These are phyloP conservation scores for Achlya hypogyna DNA, from an alignment of 352 stramenopile species.

Conservation along the genomic window DNA sequence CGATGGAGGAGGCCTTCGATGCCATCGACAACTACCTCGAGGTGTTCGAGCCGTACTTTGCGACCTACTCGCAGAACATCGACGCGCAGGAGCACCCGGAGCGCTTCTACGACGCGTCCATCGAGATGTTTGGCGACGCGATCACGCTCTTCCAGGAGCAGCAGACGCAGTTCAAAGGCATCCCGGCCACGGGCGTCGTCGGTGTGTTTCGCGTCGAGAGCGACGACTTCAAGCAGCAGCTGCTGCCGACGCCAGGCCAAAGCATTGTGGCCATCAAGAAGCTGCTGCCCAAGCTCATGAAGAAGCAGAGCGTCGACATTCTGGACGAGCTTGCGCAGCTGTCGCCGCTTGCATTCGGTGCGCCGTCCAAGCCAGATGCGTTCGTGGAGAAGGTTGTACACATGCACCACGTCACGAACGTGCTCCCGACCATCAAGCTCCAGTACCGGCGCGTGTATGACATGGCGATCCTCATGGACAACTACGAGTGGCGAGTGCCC, in stretches of 20 bases:
- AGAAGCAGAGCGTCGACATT: slow-evolving; percentile 58
- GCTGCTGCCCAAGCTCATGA: slow-evolving; percentile 88
- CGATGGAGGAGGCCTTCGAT: slow-evolving; percentile 71
- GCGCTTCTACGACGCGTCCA: slow-evolving; percentile 54
- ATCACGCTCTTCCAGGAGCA: slow-evolving; percentile 80
- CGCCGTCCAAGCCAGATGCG: slow-evolving; percentile 46
- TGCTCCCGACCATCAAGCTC: slow-evolving; percentile 59
- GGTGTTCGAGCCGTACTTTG: slow-evolving; percentile 82
- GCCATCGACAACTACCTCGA: slow-evolving; percentile 81
- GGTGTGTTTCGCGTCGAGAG: slow-evolving; percentile 92
- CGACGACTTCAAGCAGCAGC: slow-evolving; percentile 65
- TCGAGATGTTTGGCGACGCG: slow-evolving; percentile 73
- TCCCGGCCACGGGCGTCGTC: slow-evolving; percentile 73
- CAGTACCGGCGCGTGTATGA: slow-evolving; percentile 72
- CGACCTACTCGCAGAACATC: slow-evolving; percentile 83
- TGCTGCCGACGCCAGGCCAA: slow-evolving; percentile 84
- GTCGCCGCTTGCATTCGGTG: slow-evolving; percentile 75
- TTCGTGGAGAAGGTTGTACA: slow-evolving; percentile 87
- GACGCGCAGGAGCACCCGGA: slow-evolving; percentile 50
- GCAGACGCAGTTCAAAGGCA: slow-evolving; percentile 66
- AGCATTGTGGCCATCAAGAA: slow-evolving; percentile 77
- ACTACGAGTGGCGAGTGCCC: slow-evolving; percentile 84
- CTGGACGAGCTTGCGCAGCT: slow-evolving; percentile 78
- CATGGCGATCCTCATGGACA: slow-evolving; percentile 87
- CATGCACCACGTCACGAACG: slow-evolving; percentile 58